Conservation (phyloP, 2,329 filamentous ascomycete genomes). For the Venturia effusa region DNA sequence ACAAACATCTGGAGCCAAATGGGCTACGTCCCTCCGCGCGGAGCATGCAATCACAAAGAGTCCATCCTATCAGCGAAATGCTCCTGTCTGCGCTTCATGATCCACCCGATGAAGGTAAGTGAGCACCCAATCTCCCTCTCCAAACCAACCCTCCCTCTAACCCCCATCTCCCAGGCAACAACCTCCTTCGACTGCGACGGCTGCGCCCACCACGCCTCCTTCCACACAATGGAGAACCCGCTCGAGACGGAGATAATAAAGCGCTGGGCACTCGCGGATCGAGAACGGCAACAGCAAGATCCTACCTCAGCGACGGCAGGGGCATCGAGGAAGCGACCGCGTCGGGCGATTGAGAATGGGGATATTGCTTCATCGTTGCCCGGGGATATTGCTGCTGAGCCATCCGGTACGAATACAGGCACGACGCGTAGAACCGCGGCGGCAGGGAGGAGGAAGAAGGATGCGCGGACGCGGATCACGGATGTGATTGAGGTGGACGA, state of each 20-base stretch:
- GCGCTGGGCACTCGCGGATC: constrained; percentile 28
- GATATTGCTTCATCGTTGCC: not conserved
- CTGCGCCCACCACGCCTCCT: constrained; percentile 43
- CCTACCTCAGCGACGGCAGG: not conserved
- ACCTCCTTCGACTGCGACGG: constrained; percentile 46
- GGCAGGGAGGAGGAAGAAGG: not conserved
- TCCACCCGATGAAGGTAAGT: constrained; percentile 43
- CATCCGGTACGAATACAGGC: too few species aligned
- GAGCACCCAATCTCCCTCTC: not conserved
- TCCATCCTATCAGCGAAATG: constrained; percentile 36
- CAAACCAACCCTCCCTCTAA: not conserved
- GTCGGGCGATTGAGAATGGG: constrained; percentile 7
- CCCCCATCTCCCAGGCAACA: constrained; percentile 24
- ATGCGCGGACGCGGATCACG: not conserved
- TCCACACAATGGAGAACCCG: constrained; percentile 43
- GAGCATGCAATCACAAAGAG: constrained; percentile 39
- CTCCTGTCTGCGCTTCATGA: constrained; percentile 45
- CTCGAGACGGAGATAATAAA: constrained; percentile 35
- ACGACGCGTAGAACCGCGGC: not conserved
- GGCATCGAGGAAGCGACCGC: not conserved
- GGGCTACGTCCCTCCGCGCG: constrained; percentile 40
- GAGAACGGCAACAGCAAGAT: not conserved
- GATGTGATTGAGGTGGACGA: not conserved
- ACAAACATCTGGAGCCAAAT: constrained; percentile 38
- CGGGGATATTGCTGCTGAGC: too few species aligned